These are phyloP conservation scores for Sabuloglossum arenarium DNA, from an alignment of 495 filamentous ascomycete genomes.

Conservation along the genomic window DNA sequence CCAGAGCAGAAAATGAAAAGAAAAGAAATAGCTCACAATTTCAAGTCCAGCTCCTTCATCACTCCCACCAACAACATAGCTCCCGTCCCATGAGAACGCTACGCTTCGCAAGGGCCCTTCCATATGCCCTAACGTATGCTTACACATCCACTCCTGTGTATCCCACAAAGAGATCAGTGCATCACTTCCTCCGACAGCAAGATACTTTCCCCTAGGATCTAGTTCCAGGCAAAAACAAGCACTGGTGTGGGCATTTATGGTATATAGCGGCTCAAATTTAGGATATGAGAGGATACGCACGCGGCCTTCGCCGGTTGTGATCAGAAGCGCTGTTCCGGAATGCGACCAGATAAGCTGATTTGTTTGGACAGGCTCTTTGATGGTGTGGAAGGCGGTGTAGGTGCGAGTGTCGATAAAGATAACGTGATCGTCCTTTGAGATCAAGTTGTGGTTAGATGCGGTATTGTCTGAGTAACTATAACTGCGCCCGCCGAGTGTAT, in stretches of 20 bases:
- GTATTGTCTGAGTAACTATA: neutral
- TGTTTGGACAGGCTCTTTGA: slow-evolving; percentile 51
- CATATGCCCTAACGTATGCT: slow-evolving; percentile 50
- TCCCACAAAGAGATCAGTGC: slow-evolving; percentile 82
- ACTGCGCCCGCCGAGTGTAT: slow-evolving; percentile 5
- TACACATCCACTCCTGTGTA: slow-evolving; percentile 78
- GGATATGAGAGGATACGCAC: slow-evolving; percentile 54
- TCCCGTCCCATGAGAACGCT: slow-evolving; percentile 81
- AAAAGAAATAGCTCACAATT: slow-evolving; percentile 12
- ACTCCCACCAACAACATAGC: slow-evolving; percentile 65
- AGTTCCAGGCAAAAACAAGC: slow-evolving; percentile 49
- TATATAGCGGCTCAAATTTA: slow-evolving; percentile 29
- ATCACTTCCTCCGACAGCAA: slow-evolving; percentile 80
- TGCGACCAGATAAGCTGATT: slow-evolving; percentile 73
- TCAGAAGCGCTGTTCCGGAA: slow-evolving; percentile 46
- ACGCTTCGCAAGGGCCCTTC: slow-evolving; percentile 65
- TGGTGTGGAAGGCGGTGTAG: slow-evolving; percentile 13
- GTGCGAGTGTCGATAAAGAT: slow-evolving; percentile 37
- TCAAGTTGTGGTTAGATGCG: neutral
- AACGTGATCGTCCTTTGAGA: slow-evolving; percentile 42
- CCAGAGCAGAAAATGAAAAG: neutral
- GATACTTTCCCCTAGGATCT: slow-evolving; percentile 54
- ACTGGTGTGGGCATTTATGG: slow-evolving; percentile 67
- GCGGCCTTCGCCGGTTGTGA: slow-evolving; percentile 64
- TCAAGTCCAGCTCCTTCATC: slow-evolving; percentile 39